Percentiles rank a stretch among this genome's conserved stretches.
These are phyloP conservation scores for Dorcoceras hygrometricum DNA, from an alignment of 257 asterid genomes.

Conservation along the genomic window DNA sequence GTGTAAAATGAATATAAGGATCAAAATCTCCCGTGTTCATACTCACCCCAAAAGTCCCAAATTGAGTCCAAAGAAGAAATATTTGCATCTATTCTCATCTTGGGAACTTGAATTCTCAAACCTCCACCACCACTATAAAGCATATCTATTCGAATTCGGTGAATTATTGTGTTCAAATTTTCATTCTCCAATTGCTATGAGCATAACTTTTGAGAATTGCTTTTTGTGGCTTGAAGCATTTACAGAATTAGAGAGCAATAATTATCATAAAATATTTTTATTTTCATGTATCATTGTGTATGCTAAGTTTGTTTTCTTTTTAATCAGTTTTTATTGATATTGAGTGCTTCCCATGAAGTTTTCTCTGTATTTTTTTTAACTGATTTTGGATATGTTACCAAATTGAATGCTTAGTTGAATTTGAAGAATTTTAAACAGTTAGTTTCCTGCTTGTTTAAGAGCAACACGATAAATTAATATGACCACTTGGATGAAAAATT, in stretches of 20 bases:
- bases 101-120: not conserved
- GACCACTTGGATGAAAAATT: not conserved
- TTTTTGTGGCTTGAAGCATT: not conserved
- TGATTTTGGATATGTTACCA: not conserved
- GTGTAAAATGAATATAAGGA: too few relatives aligned
- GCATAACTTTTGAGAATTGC: not conserved
- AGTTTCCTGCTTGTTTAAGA: not conserved
- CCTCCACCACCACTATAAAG: not conserved
- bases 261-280: not conserved
- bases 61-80: not conserved
- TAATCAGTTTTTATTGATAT: too few relatives aligned
- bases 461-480: not conserved
- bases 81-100: not conserved
- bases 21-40: not conserved
- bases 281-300: not conserved
- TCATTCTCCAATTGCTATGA: not conserved
- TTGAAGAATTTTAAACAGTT: not conserved
- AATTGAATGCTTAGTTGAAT: not conserved
- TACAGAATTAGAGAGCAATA: not conserved
- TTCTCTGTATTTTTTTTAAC: not conserved
- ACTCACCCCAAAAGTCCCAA: not conserved
- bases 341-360: not conserved
- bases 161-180: not conserved
- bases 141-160: not conserved
- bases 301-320: not conserved